phyloP scores from a whole-genome alignment of 305 asterid species.

The Fraxinus paxiana region DNA sequence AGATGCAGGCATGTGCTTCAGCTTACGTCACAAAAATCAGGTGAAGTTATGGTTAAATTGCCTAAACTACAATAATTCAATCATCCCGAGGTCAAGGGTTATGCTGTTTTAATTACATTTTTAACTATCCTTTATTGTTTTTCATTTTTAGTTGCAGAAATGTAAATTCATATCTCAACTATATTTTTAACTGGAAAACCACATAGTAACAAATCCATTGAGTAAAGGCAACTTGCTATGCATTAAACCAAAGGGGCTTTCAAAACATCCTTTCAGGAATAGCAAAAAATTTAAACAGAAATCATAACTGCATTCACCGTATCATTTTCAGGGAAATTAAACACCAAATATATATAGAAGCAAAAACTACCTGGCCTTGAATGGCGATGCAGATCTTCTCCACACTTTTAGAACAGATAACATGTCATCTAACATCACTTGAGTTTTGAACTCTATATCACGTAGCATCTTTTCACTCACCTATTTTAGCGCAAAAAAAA shows the following conservation, averaged over 20 bases:
- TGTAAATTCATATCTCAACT: neutral
- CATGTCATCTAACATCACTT: slow-evolving; percentile 64
- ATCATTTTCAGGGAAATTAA: neutral
- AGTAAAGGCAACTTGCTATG: neutral
- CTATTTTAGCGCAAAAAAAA: slow-evolving; percentile 25
- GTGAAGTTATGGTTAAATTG: neutral
- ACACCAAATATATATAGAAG: neutral
- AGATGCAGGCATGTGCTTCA: neutral
- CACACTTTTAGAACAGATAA: slow-evolving; percentile 57
- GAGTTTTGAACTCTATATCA: slow-evolving; percentile 66
- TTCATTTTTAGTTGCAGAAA: neutral
- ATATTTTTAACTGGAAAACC: neutral
- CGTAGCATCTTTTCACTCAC: slow-evolving; percentile 70
- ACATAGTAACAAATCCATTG: neutral
- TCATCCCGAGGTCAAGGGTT: neutral
- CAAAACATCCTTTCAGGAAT: neutral
- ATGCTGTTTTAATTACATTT: neutral
- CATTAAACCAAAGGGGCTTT: neutral
- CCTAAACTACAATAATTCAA: neutral
- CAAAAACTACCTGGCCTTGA: slow-evolving; percentile 66
- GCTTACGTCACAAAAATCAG: neutral
- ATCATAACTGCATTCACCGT: neutral
- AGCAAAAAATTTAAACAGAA: neutral
- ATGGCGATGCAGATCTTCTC: slow-evolving; percentile 53
- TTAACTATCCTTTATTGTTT: neutral